phyloP scores from a whole-genome alignment of 352 stramenopile genomes.

The Pythium rishiriense region DNA sequence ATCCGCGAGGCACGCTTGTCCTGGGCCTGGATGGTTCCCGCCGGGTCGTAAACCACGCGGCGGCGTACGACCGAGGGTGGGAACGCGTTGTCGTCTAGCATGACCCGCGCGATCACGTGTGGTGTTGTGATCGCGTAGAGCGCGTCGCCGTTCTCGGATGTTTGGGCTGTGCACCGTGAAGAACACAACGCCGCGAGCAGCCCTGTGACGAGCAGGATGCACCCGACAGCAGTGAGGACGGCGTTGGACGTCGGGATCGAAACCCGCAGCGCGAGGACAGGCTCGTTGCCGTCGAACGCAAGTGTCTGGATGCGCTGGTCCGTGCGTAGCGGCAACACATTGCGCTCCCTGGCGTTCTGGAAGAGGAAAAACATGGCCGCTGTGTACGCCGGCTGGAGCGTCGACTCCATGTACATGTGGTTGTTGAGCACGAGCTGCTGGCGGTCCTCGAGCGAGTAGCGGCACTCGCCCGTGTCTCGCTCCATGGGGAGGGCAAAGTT shows the following conservation, averaged over 20 bases:
- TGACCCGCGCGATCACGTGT: not conserved
- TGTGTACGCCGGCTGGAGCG: conserved; percentile 8
- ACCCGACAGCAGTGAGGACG: not conserved
- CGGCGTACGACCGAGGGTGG: not conserved
- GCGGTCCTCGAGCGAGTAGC: not conserved
- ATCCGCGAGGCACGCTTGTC: not conserved
- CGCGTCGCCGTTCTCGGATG: not conserved
- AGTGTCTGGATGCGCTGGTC: not conserved
- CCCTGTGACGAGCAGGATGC: not conserved
- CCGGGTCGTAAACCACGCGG: not conserved
- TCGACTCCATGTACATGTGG: conserved; percentile 11
- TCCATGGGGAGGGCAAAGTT: not conserved
- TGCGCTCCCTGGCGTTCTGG: conserved; percentile 1
- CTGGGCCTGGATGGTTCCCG: not conserved
- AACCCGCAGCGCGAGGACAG: not conserved
- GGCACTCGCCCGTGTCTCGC: not conserved
- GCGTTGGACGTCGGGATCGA: not conserved
- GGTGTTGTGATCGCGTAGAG: not conserved
- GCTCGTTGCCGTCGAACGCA: not conserved
- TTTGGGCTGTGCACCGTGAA: not conserved
- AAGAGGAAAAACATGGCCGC: conserved; percentile 10
- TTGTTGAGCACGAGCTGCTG: conserved; percentile 6
- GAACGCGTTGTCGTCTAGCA: not conserved
- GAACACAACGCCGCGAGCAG: not conserved
- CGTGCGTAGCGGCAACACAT: not conserved